Evolutionary conservation across 495 filamentous ascomycete genomes (phyloP).

Genomic region (Cercophora scortea): DNA sequence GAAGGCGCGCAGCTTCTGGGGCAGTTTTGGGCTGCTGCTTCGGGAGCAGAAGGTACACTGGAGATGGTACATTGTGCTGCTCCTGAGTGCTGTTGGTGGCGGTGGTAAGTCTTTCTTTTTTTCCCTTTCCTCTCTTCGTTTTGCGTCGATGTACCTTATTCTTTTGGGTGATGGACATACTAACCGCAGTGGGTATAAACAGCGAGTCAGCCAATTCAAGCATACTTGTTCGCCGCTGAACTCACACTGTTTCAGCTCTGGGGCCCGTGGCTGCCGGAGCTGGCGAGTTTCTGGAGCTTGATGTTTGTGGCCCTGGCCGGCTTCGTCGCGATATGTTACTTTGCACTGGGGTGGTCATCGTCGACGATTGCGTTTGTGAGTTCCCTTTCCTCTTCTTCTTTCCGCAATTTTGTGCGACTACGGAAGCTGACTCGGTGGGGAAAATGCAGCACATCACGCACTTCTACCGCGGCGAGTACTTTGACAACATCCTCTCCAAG

Average conservation of each 20-base stretch:
- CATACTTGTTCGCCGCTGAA: slow-evolving; percentile 42
- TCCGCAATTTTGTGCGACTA: no score
- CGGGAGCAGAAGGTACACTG: slow-evolving; percentile 40
- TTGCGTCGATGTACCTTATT: slow-evolving; percentile 1
- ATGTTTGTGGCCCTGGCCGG: slow-evolving; percentile 57
- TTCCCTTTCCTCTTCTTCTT: not conserved
- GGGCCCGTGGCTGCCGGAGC: slow-evolving; percentile 26
- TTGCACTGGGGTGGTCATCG: slow-evolving; percentile 43
- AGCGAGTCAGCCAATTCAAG: slow-evolving; percentile 39
- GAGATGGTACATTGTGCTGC: slow-evolving; percentile 38
- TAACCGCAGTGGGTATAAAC: not conserved
- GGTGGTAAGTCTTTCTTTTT: slow-evolving; percentile 34
- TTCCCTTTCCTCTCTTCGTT: not conserved
- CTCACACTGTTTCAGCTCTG: slow-evolving; percentile 41
- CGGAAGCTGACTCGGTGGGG: not conserved
- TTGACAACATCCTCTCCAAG: slow-evolving; percentile 48
- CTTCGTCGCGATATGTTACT: slow-evolving; percentile 43
- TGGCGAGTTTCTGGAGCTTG: slow-evolving; percentile 54
- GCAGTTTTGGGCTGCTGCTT: slow-evolving; percentile 37
- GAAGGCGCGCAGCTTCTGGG: slow-evolving; percentile 27
- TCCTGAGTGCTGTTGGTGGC: slow-evolving; percentile 40
- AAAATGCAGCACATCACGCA: slow-evolving; percentile 37
- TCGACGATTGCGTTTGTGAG: slow-evolving; percentile 43
- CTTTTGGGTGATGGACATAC: no score
- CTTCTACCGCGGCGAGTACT: slow-evolving; percentile 52